Percentiles rank a stretch among this genome's conserved stretches.
These are phyloP conservation scores for Ilyonectria sp. DNA, from an alignment of 2,329 filamentous ascomycete species.

Conservation along the genomic window DNA sequence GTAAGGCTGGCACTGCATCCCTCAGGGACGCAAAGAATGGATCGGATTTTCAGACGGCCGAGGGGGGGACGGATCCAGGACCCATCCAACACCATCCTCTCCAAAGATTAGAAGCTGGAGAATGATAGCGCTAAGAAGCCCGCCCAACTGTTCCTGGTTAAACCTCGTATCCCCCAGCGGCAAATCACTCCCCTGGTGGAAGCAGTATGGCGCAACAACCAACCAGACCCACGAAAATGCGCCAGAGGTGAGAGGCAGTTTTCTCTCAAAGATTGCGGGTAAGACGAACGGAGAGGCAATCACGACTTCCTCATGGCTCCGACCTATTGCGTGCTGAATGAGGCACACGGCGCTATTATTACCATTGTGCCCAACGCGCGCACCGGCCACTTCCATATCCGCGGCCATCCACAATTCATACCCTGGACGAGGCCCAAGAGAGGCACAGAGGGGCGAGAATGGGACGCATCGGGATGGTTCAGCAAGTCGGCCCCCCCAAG, in stretches of 20 bases:
- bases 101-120: constrained; percentile 31
- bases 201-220: background rate
- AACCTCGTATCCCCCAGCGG: constrained; percentile 19
- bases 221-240: background rate
- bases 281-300: constrained; percentile 9
- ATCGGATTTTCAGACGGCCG: constrained; percentile 7
- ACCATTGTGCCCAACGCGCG: constrained; percentile 13
- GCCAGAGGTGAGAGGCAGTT: background rate
- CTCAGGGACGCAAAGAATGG: constrained; percentile 1
- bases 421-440: constrained; percentile 23
- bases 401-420: constrained; percentile 1
- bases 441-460: constrained; percentile 7
- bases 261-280: background rate
- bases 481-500: background rate
- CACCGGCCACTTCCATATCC: constrained; percentile 14
- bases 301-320: constrained; percentile 10
- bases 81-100: background rate
- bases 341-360: constrained; percentile 26
- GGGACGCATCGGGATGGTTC: background rate
- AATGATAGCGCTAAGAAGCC: constrained; percentile 23
- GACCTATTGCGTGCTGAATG: constrained; percentile 28
- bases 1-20: background rate
- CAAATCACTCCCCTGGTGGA: constrained; percentile 5
- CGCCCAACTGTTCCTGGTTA: constrained; percentile 18
- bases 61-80: background rate